Evolutionary conservation across 192 early-diverging fungal genomes (phyloP).

Genomic region (Phycomyces blakesleeanus): DNA sequence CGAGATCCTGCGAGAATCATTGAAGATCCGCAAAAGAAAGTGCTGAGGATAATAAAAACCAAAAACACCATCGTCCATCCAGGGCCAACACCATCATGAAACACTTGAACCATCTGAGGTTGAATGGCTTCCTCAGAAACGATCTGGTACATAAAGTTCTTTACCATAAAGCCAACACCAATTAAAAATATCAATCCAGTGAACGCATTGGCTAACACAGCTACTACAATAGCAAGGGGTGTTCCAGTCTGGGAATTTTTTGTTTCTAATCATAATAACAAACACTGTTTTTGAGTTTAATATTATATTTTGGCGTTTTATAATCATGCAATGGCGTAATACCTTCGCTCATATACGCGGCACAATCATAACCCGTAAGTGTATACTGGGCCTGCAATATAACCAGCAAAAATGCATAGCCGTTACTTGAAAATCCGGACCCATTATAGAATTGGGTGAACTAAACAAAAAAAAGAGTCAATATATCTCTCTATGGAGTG

Average conservation of each 20-base stretch:
- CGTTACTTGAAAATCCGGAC: conserved; percentile 41
- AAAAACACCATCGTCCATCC: conserved; percentile 44
- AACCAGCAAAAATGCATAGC: conserved; percentile 49
- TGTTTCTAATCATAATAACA: conserved; percentile 25
- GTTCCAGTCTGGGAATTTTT: conserved; percentile 37
- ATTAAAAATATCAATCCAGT: conserved; percentile 46
- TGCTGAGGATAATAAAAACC: conserved; percentile 42
- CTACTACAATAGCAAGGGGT: conserved; percentile 46
- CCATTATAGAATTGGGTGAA: conserved; percentile 50
- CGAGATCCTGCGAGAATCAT: conserved; percentile 45
- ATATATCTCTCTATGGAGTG: too few relatives aligned
- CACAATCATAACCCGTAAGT: conserved; percentile 46
- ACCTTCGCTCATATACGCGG: conserved; percentile 42
- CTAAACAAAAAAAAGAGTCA: too few relatives aligned
- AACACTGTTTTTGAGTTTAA: too few relatives aligned
- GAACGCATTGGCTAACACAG: conserved; percentile 28
- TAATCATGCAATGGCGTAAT: too few relatives aligned
- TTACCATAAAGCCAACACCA: conserved; percentile 43
- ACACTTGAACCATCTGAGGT: conserved; percentile 42
- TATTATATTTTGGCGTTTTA: too few relatives aligned
- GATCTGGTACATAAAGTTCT: conserved; percentile 38
- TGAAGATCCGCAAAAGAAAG: conserved; percentile 46
- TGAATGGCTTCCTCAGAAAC: conserved; percentile 32
- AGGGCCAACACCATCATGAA: conserved; percentile 44
- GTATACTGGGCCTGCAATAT: conserved; percentile 53